phyloP scores from a whole-genome alignment of 2,329 filamentous ascomycete genomes.

The Alternaria sp. region DNA sequence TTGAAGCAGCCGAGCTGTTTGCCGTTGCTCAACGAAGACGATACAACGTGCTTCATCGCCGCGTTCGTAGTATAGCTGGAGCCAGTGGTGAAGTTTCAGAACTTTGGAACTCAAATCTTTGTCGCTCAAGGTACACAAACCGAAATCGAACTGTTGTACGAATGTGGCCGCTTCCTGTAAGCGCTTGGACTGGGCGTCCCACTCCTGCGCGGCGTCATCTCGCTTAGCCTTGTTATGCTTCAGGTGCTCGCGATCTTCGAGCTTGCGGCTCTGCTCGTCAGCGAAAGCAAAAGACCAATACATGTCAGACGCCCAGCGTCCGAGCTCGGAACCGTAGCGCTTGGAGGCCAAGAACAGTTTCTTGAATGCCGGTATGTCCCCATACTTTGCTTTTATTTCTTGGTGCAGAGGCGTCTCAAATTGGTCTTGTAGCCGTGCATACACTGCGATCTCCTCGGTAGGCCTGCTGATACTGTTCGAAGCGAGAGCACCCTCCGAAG shows the following conservation, averaged over 20 bases:
- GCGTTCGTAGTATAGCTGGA: constrained; percentile 68
- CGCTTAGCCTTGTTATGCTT: constrained; percentile 38
- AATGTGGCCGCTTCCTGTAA: constrained; percentile 65
- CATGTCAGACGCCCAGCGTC: constrained; percentile 82
- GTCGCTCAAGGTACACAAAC: constrained; percentile 44
- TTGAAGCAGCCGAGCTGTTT: constrained; percentile 75
- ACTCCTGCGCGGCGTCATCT: constrained; percentile 40
- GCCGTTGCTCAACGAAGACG: constrained; percentile 81
- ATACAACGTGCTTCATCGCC: constrained; percentile 73
- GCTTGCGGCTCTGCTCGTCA: constrained; percentile 65
- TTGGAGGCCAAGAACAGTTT: constrained; percentile 66
- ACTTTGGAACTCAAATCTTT: constrained; percentile 75
- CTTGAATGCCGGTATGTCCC: constrained; percentile 59
- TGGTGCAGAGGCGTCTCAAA: constrained; percentile 71
- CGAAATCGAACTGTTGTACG: constrained; percentile 61
- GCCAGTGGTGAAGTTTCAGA: constrained; percentile 63
- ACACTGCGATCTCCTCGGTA: constrained; percentile 63
- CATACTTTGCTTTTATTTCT: constrained; percentile 60
- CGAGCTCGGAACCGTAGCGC: constrained; percentile 69
- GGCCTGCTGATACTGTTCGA: constrained; percentile 66
- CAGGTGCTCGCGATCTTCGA: constrained; percentile 63
- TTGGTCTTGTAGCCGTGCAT: constrained; percentile 59
- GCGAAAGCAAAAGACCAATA: constrained; percentile 76
- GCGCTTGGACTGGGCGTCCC: constrained; percentile 61
- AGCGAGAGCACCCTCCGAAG: constrained; percentile 65